Conservation (phyloP, 192 early-diverging fungal genomes). For the Backusella sp. region DNA sequence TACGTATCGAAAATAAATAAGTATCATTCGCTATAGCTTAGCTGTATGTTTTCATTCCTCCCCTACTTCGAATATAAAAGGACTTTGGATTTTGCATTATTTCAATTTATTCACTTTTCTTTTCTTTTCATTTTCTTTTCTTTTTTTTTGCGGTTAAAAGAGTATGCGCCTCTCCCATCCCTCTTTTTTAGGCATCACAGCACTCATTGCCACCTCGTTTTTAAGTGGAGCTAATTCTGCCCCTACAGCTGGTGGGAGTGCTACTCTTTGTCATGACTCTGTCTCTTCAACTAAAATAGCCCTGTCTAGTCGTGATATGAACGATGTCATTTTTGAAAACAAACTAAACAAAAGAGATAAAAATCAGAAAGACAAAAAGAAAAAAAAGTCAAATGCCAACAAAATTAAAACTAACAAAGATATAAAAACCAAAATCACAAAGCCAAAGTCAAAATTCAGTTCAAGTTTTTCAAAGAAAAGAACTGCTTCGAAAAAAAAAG, state of each 20-base stretch:
- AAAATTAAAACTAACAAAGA: not conserved
- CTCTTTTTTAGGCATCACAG: not conserved
- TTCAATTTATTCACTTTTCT: not conserved
- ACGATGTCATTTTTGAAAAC: not conserved
- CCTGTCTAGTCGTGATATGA: not conserved
- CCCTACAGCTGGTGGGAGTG: not conserved
- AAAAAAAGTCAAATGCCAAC: not conserved
- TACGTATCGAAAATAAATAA: not conserved
- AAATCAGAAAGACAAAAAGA: not conserved
- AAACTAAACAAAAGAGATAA: not conserved
- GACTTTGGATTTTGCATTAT: not conserved
- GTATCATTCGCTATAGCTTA: not conserved
- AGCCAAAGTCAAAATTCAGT: not conserved
- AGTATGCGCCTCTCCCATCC: slow-evolving; percentile 7
- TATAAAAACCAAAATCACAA: not conserved
- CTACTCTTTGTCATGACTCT: not conserved
- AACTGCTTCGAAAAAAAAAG: slow-evolving; percentile 5
- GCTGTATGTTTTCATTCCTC: not conserved
- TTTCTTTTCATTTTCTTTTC: not conserved
- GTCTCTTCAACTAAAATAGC: not conserved
- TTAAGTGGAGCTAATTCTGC: not conserved
- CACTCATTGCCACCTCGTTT: not conserved
- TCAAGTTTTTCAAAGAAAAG: not conserved
- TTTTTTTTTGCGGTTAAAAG: not conserved
- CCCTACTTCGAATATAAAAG: not conserved